phyloP scores from a whole-genome alignment of 192 early-diverging fungal species.

The Coemansia erecta region DNA sequence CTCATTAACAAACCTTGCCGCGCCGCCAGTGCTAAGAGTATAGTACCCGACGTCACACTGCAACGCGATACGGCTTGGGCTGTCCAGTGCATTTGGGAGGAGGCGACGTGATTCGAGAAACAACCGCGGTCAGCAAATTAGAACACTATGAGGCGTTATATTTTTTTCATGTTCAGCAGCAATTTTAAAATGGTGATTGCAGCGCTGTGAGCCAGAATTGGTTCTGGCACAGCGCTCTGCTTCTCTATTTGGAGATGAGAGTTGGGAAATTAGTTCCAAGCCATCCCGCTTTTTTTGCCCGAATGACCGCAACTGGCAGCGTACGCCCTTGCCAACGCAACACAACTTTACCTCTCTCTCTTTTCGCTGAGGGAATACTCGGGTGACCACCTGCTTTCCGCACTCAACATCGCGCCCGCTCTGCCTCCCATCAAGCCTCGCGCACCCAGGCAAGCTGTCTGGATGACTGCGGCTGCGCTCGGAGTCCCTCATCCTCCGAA shows the following conservation, averaged over 20 bases:
- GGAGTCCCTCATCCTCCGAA: not conserved
- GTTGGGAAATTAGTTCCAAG: not conserved
- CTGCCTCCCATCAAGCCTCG: slow-evolving; percentile 2
- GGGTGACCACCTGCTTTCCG: not conserved
- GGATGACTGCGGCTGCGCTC: slow-evolving; percentile 4
- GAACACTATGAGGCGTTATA: slow-evolving; percentile 1
- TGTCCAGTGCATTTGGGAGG: too few relatives aligned
- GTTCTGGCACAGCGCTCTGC: not conserved
- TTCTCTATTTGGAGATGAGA: not conserved
- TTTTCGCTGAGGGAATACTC: not conserved
- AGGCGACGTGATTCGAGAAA: too few relatives aligned
- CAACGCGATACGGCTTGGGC: too few relatives aligned
- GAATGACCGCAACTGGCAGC: not conserved
- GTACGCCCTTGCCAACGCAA: not conserved
- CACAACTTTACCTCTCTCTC: not conserved
- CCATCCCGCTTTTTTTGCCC: not conserved
- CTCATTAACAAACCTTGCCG: too few relatives aligned
- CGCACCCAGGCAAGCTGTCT: not conserved
- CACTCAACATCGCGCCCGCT: not conserved
- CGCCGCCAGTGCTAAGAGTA: too few relatives aligned
- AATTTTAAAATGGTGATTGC: too few relatives aligned
- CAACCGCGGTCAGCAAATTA: not conserved
- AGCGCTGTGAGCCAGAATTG: not conserved
- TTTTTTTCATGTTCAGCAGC: not conserved
- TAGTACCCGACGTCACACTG: too few relatives aligned